Conservation (phyloP, 768 basidiomycete genomes). For the Glaciozyma antarctica region DNA sequence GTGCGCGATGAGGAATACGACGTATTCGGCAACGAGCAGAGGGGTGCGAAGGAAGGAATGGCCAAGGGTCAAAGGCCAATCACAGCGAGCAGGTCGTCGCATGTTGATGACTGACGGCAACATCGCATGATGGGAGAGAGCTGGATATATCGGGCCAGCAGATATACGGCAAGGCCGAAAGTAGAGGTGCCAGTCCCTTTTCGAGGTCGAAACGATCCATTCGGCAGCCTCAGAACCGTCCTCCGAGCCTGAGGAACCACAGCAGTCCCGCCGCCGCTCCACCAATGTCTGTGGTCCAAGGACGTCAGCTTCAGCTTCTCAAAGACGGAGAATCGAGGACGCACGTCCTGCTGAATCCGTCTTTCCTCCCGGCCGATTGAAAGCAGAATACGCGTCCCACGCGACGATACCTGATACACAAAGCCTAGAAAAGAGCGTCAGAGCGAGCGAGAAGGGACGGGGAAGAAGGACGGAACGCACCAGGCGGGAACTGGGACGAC, state of each 20-base stretch:
- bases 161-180: too few species aligned
- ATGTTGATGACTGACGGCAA: too few species aligned
- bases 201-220: too few species aligned
- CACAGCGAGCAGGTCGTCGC: too few species aligned
- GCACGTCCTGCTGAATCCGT: conserved; percentile 23
- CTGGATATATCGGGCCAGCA: too few species aligned
- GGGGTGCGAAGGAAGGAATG: too few species aligned
- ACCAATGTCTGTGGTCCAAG: conserved; percentile 13
- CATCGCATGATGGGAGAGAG: too few species aligned
- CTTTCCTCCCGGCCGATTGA: conserved; percentile 25
- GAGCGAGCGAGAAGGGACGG: neutral
- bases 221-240: conserved; percentile 4
- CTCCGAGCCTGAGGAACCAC: conserved; percentile 25
- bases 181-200: too few species aligned
- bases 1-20: too few species aligned
- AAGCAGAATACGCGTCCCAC: conserved; percentile 48
- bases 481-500: conserved; percentile 63
- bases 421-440: neutral
- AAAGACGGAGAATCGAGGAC: neutral
- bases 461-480: conserved; percentile 38
- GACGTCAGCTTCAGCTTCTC: neutral
- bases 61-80: too few species aligned
- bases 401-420: conserved; percentile 58
- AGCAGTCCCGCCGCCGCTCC: conserved; percentile 15
- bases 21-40: too few species aligned